Base-by-base conservation (phyloP, 73 alveolate species). In the Paramecium biaurelia region DNA sequence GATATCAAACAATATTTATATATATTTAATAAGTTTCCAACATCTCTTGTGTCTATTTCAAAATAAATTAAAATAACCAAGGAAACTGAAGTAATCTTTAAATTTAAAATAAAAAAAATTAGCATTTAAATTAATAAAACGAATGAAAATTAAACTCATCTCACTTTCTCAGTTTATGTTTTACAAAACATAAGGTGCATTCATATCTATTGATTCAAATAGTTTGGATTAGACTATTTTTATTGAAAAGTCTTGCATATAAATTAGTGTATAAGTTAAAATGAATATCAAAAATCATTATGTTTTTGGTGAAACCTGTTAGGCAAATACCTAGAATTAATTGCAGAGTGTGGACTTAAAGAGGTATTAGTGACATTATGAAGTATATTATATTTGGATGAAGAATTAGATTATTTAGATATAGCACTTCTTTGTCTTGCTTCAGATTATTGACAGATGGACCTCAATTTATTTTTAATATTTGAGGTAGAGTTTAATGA, bases 331-430 rank as follows among this genome's bases (percentile, higher is more conserved):
- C 84, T 63, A 2, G 84, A 63, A 63, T 63, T 63, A n/a, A 63
- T 63, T 7, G 41, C 45, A 30, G 84, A 63, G 6, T 63, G 84
- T 32, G 86, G 86, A 18, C 86, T 72, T 9, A 72, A 38, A 37
- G 86, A 72, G 4, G 86, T 72, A 18, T 72, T 72, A 15, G 86
- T 72, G 14, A 72, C 86, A 72, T 72, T 72, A 37, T 72, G 56
- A 20, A 72, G 45, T 12, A 72, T 72, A 28, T 72, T 34, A 12
- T 72, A 72, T 72, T 72, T 72, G 14, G 86, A 72, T 14, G 56
- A 28, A 28, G 86, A 72, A 72, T 63, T 63, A 32, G 86, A 72
- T 72, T 34, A 72, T 72, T 72, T 72, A 14, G 86, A 72, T 34
- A 72, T 12, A 34, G 59, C 86, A 72, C 86, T 72, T 34, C 86